Evolutionary conservation across 2,329 filamentous ascomycete genomes (phyloP), one percentile per base, ranked within the genome.

Genomic region (Hymenoscyphus occultus): DNA sequence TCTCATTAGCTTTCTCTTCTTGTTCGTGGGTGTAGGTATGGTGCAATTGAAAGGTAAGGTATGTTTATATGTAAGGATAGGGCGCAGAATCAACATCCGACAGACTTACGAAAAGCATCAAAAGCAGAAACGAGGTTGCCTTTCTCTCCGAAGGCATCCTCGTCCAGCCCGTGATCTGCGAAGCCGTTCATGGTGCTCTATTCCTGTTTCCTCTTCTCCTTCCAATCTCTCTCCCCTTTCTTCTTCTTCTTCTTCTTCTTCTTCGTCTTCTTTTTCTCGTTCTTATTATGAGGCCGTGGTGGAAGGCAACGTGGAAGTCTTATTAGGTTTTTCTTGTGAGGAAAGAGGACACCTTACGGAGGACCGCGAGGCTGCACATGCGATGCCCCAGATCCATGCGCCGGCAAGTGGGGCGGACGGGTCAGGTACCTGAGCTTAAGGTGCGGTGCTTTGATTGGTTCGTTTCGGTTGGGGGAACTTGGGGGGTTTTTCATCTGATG

Each of bases 81-180:
- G 35, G 35, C 35, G 35, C 35, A 10, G 9, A 35, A 2, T 35
- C 5, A 10, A 35, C 9, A 35, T 7, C 6, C 9, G 28, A 35
- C 7, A 58, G 72, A 83, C 91, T 76, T 86, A 97, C 93, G 94
- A 78, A 99, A 99, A 70, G 93, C 94, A 82, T 99, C 95, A 79
- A 99, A 99, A 66, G 94, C 93, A 78, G 89, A 89, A 74, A 96
- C 86, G 65, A 89, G 85, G 77, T 79, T 82, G 64, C 86, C 83
- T 64, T 82, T 89, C 72, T 91, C 88, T 74, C 86, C 90, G 80
- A 97, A 97, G 69, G 86, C 81, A 77, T 90, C 90, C 73, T 97
- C 93, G 74, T 93, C 84, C 72, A 93, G 84, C 71, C 82, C 82
- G 71, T 86, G 83, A 68, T 89, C 84, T 72, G 87, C 82, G 80